Evolutionary conservation across 345 rosid genomes (phyloP).

Genomic region (Kandelia obovata): DNA sequence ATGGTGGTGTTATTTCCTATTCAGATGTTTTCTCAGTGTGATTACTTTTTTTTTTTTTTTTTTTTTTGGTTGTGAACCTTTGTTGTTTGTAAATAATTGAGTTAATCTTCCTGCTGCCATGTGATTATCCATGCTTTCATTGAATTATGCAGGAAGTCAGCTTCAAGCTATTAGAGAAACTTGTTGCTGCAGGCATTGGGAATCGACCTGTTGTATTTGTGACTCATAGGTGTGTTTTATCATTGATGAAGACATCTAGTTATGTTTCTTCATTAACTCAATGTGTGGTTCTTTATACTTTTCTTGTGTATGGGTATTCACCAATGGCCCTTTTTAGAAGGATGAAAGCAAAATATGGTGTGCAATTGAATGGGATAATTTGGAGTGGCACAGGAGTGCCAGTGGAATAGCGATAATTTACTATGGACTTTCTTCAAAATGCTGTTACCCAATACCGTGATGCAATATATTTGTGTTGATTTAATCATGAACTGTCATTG

Average conservation of each 20-base stretch:
- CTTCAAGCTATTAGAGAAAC: constrained; percentile 69
- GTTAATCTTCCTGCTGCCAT: constrained; percentile 1
- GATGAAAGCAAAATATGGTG: no score
- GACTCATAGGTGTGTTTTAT: constrained; percentile 69
- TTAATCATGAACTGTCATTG: no score
- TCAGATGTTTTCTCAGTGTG: no score
- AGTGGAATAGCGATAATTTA: background rate
- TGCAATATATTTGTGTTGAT: no score
- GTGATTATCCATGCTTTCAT: constrained; percentile 5
- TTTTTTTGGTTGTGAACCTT: background rate
- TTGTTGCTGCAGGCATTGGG: constrained; percentile 89
- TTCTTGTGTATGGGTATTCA: background rate
- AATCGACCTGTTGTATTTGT: constrained; percentile 94
- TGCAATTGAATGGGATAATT: no score
- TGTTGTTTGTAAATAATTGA: background rate
- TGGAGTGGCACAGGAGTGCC: background rate
- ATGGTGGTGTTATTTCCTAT: no score
- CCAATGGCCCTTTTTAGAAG: background rate
- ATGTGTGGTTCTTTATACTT: background rate
- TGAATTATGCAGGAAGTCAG: constrained; percentile 74
- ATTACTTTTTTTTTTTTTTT: background rate
- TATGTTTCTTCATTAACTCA: background rate
- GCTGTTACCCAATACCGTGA: no score
- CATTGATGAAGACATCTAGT: background rate
- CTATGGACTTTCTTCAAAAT: no score